A percentile compares a stretch with the other conserved stretches of the same genome.
Evolutionary conservation across 2,329 filamentous ascomycete species (phyloP).

Genomic region (Biscogniauxia marginata): DNA sequence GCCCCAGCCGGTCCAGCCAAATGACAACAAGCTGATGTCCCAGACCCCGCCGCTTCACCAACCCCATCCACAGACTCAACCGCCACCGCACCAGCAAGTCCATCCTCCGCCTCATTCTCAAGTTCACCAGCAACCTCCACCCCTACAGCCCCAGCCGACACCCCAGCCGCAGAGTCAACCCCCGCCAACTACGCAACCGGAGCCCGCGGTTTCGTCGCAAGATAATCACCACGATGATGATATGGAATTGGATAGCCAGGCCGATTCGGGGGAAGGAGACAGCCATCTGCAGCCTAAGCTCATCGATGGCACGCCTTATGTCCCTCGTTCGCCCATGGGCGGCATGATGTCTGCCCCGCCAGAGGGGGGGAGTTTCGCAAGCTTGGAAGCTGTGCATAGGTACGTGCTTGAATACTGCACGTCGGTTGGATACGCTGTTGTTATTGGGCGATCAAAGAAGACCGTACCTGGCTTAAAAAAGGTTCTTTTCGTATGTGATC

Average conservation of each 20-base stretch:
- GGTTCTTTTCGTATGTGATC: slow-evolving; percentile 65
- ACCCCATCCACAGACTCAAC: slow-evolving; percentile 24
- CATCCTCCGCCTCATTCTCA: slow-evolving; percentile 28
- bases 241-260: slow-evolving; percentile 53
- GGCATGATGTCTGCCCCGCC: slow-evolving; percentile 62
- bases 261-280: slow-evolving; percentile 45
- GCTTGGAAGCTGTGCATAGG: slow-evolving; percentile 63
- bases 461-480: slow-evolving; percentile 66
- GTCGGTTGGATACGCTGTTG: slow-evolving; percentile 65
- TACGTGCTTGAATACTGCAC: slow-evolving; percentile 64
- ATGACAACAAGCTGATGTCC: slow-evolving; percentile 30
- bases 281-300: slow-evolving; percentile 47
- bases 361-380: slow-evolving; percentile 63
- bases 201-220: slow-evolving; percentile 31
- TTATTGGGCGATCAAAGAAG: slow-evolving; percentile 67
- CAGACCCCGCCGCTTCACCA: slow-evolving; percentile 32
- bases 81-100: slow-evolving; percentile 23
- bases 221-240: slow-evolving; percentile 46
- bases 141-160: slow-evolving; percentile 28
- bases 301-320: slow-evolving; percentile 48
- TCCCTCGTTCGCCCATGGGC: slow-evolving; percentile 55
- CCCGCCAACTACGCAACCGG: slow-evolving; percentile 29
- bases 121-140: slow-evolving; percentile 33
- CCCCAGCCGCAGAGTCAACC: slow-evolving; percentile 28
- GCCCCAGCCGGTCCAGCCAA: slow-evolving; percentile 30